phyloP scores from a whole-genome alignment of 495 filamentous ascomycete species.

The Apiosordaria backusii region DNA sequence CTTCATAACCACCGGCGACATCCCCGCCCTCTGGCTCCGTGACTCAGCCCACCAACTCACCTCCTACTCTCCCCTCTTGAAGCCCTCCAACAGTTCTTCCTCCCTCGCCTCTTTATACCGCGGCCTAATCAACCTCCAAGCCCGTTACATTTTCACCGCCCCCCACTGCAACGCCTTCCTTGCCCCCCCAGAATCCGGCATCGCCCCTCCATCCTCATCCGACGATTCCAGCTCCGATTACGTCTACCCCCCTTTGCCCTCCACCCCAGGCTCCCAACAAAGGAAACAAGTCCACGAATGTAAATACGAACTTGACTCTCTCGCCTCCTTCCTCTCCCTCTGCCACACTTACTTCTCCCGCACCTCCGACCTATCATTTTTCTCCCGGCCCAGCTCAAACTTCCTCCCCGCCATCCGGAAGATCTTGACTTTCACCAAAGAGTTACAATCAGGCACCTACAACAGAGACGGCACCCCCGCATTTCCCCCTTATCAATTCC shows the following conservation, averaged over 20 bases:
- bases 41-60: constrained; percentile 66
- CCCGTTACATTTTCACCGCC: constrained; percentile 55
- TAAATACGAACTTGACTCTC: constrained; percentile 65
- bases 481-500: constrained; percentile 54
- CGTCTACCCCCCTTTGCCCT: constrained; percentile 13
- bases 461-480: constrained; percentile 34
- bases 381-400: constrained; percentile 44
- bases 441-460: constrained; percentile 34
- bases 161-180: constrained; percentile 68
- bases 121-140: constrained; percentile 64
- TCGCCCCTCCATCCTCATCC: constrained; percentile 36
- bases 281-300: constrained; percentile 41
- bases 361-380: constrained; percentile 55
- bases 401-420: constrained; percentile 52
- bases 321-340: constrained; percentile 62
- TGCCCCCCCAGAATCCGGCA: constrained; percentile 51
- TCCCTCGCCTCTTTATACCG: constrained; percentile 58
- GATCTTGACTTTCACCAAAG: constrained; percentile 47
- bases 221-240: constrained; percentile 11
- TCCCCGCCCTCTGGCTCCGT: constrained; percentile 71
- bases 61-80: constrained; percentile 56
- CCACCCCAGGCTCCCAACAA: constrained; percentile 11
- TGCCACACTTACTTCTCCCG: constrained; percentile 54
- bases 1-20: constrained; percentile 58
- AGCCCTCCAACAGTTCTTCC: constrained; percentile 40